Conservation (phyloP, 768 basidiomycete species). For the Suillus brevipes region DNA sequence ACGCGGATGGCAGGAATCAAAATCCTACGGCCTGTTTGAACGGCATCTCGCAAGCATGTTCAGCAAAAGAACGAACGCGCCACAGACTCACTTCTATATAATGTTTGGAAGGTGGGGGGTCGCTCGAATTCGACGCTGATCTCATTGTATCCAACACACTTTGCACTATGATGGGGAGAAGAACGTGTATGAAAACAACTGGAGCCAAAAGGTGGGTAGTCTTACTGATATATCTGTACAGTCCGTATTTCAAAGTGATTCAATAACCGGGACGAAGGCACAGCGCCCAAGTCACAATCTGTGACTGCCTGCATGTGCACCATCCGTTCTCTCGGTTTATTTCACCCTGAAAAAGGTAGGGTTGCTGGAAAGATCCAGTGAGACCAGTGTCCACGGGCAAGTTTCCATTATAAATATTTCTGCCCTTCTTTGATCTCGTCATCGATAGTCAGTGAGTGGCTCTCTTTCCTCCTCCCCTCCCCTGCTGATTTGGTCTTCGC, state of each 20-base stretch:
- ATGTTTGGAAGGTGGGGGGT: not conserved
- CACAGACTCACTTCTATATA: not conserved
- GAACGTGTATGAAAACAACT: not conserved
- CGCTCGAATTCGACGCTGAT: not conserved
- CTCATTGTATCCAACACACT: not conserved
- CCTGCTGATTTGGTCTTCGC: not conserved
- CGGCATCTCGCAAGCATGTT: not conserved
- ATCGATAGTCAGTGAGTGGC: not conserved
- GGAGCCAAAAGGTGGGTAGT: not conserved
- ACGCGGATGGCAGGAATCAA: not conserved
- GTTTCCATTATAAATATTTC: not conserved
- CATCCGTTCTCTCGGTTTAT: not conserved
- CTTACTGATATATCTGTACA: not conserved
- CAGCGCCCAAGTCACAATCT: constrained; percentile 6
- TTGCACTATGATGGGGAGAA: not conserved
- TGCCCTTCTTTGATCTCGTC: not conserved
- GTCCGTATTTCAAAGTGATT: not conserved
- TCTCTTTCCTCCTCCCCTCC: not conserved
- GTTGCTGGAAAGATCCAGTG: constrained; percentile 1
- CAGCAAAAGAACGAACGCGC: not conserved
- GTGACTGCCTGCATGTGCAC: not conserved
- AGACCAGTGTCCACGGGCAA: not conserved
- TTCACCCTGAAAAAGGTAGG: not conserved
- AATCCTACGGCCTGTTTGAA: not conserved
- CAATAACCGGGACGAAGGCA: not conserved